Evolutionary conservation across 2,329 filamentous ascomycete species (phyloP).

Genomic region (Botrytis cinerea): DNA sequence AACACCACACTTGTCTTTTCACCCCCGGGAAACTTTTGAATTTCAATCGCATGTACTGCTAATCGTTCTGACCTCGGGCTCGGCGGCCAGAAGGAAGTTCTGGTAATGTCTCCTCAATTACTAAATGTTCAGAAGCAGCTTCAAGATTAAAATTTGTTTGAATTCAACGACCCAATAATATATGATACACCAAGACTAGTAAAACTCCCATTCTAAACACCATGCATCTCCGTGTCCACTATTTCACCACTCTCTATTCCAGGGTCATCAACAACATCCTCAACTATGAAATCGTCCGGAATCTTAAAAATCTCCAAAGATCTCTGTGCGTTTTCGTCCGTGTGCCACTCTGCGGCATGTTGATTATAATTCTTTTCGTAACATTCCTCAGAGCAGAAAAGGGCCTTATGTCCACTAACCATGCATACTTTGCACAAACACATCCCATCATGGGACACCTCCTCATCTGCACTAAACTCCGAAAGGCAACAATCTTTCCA

Average conservation of each 20-base stretch:
- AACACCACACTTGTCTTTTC: neutral
- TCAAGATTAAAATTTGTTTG: neutral
- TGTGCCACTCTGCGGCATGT: slow-evolving; percentile 13
- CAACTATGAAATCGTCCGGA: slow-evolving; percentile 3
- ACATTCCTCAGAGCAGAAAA: slow-evolving; percentile 15
- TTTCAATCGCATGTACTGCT: neutral
- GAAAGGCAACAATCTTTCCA: slow-evolving; percentile 16
- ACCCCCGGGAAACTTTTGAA: neutral
- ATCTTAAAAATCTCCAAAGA: slow-evolving; percentile 2
- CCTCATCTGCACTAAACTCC: neutral
- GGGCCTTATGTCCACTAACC: slow-evolving; percentile 10
- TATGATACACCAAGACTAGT: neutral
- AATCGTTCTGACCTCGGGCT: neutral
- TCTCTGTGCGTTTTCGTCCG: slow-evolving; percentile 14
- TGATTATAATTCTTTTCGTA: slow-evolving; percentile 16
- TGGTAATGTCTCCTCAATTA: neutral
- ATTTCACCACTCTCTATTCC: slow-evolving; percentile 15
- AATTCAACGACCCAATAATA: neutral
- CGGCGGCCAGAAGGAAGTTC: neutral
- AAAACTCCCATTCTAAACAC: neutral
- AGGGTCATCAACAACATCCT: slow-evolving; percentile 8
- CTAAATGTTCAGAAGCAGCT: neutral
- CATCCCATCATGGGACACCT: neutral
- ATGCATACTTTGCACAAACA: slow-evolving; percentile 17
- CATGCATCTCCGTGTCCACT: slow-evolving; percentile 15